Conservation (phyloP, 2,329 filamentous ascomycete species). For the Fusarium sublunatum region DNA sequence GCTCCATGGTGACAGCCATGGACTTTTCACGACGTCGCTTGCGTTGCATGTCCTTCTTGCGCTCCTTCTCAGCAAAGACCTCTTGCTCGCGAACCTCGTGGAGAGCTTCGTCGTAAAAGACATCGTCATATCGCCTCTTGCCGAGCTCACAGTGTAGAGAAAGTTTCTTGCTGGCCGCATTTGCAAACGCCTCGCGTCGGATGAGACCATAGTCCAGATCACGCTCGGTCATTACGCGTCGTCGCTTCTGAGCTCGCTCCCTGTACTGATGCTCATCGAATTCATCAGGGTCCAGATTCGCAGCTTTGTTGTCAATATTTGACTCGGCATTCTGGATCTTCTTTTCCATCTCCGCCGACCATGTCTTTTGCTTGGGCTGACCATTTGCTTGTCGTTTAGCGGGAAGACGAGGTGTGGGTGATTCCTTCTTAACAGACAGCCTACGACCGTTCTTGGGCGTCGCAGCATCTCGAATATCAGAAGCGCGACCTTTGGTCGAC, state of each 20-base stretch:
- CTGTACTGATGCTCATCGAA: constrained; percentile 61
- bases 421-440: constrained; percentile 62
- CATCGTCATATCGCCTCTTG: constrained; percentile 78
- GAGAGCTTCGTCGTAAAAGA: constrained; percentile 83
- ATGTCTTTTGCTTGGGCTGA: constrained; percentile 72
- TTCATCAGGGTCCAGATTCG: constrained; percentile 57
- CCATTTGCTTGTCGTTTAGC: constrained; percentile 71
- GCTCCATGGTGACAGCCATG: constrained; percentile 90
- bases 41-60: constrained; percentile 99
- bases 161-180: constrained; percentile 70
- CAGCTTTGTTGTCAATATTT: constrained; percentile 60
- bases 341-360: constrained; percentile 63
- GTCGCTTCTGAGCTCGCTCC: constrained; percentile 73
- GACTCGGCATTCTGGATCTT: constrained; percentile 54
- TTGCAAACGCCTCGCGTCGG: constrained; percentile 69
- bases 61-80: constrained; percentile 93
- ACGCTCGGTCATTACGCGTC: constrained; percentile 69
- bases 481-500: constrained; percentile 62
- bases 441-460: constrained; percentile 63
- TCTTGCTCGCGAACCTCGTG: constrained; percentile 91
- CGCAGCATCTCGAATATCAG: constrained; percentile 63
- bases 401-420: constrained; percentile 60
- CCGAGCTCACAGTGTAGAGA: constrained; percentile 75
- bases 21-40: constrained; percentile 96
- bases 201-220: constrained; percentile 75